Evolutionary conservation across 1,284 basidiomycete species (phyloP).

Genomic region (Leccinum subspadiceum): DNA sequence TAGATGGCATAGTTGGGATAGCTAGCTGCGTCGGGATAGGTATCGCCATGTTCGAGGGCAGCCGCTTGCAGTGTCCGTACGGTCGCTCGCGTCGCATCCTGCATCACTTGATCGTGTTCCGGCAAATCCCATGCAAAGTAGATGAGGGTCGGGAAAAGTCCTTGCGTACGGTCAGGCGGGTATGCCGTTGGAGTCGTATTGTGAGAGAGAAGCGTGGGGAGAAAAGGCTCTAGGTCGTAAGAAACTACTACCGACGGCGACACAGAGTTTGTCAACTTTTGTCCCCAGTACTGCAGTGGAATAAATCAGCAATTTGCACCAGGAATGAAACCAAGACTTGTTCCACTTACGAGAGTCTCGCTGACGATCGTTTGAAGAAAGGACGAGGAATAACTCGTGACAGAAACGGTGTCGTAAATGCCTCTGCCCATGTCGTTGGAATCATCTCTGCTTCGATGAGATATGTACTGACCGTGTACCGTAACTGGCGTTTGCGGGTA

Average conservation of each 20-base stretch:
- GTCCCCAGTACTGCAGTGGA: constrained; percentile 4
- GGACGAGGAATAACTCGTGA: neutral
- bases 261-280: constrained; percentile 19
- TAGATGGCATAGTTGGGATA: constrained; percentile 54
- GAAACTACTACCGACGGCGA: constrained; percentile 22
- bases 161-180: constrained; percentile 41
- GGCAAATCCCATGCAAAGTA: constrained; percentile 43
- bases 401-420: constrained; percentile 11
- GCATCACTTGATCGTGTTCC: constrained; percentile 38
- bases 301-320: neutral
- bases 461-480: constrained; percentile 5
- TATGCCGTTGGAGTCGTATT: constrained; percentile 39
- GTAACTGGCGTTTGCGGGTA: neutral
- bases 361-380: constrained; percentile 7
- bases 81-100: constrained; percentile 39
- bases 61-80: constrained; percentile 32
- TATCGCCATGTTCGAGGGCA: neutral
- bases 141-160: constrained; percentile 46
- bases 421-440: neutral
- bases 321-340: neutral
- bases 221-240: constrained; percentile 57
- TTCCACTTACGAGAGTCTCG: constrained; percentile 7
- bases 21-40: constrained; percentile 21
- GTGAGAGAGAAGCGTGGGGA: constrained; percentile 25
- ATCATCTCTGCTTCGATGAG: neutral